Base-by-base conservation (phyloP, 2,329 filamentous ascomycete species). In the Pseudovirgaria hyperparasitica region DNA sequence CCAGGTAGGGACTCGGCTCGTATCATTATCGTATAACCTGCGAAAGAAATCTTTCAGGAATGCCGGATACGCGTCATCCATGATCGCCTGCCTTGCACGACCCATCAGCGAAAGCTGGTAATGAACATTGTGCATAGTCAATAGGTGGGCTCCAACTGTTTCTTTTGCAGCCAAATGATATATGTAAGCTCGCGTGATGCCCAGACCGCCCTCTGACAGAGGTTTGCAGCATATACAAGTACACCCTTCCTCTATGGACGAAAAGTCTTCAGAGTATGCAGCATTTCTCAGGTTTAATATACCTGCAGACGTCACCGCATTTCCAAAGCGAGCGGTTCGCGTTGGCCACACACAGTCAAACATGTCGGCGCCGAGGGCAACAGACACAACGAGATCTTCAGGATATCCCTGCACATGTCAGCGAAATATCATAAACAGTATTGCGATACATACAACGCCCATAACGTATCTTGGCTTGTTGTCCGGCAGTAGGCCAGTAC, bases 321-420 rank as follows among this genome's bases (percentile, higher is more conserved):
- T 94, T 33, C 92, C 90, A 48, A 98, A 98, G 18, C 90, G 75
- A 48, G 90, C 90, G 19, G 90, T 98, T 28, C 90, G 69, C 4
- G 90, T 96, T 2, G 90, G 92, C 90, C 90, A 98, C 5, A 98
- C 90, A 48, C 92, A 98, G 57, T 98, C 90, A 50, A 98, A 98
- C 90, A 98, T 98, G 57, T 98, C 90, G 25, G 90, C 90, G 4
- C 90, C 90, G 1, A 98, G 67, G 2, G 90, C 90, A 4, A 94
- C 76, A 28, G 84, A 92, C 20, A 98, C 86, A 2, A 98, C 72
- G 30, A 98, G 64, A 47, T 98, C 90, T 58, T 96, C 90, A 2
- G 90, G 90, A 53, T 94, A 98, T 9, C 90, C 85, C 67, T 71
- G 11, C 15, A 9, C 28, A 40, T 25, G 48, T 52, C n/a, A 42